Base-by-base conservation (phyloP, 805 yeast genomes). In the Sungouiella blattae region DNA sequence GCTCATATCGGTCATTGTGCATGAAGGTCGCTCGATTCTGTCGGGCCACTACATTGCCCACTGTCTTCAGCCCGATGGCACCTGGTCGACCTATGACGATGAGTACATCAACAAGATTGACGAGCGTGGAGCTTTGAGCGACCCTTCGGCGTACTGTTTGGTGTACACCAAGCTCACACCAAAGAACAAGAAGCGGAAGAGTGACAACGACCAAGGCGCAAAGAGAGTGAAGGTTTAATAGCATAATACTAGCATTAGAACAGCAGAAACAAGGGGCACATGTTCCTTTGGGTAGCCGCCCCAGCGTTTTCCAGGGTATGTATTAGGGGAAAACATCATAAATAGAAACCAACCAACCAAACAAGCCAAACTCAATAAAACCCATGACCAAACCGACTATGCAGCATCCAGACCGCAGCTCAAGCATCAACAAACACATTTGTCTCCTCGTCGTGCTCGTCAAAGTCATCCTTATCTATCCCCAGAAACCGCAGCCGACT, bases 41-140 rank as follows among this genome's bases (percentile, higher is more conserved):
- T 80, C 93, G 3, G 98, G 98, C 3, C 98, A 93, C 60, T 93
- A 93, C 53, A 77, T 88, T 40, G 85, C 95, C 1, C 87, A 86
- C 55, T 86, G 96, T 55, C 76, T 83, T 43, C 96, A 89, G 60
- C 95, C 97, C 1, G 93, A 86, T 60, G 91, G 88, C 2, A 63
- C 83, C 2, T 93, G 98, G 98, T 81, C 87, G 18, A 81, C 87
- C 7, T 93, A 91, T 59, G 98, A 93, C 56, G 98, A 93, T 57
- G 98, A 93, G 52, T 78, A 82, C 52, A 79, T 87, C 47, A 83
- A 86, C 52, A 71, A 69, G 40, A 79, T 86, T 35, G 71, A 81
- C 23, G 93, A 86, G 50, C 70, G 76, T 37, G 78, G 75, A 29
- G 96, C 87, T 3, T 67, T 87, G 44, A 77, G 77, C 46, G 95